Conservation (phyloP, 805 yeast species). For the Saccharomycopsis sp. region DNA sequence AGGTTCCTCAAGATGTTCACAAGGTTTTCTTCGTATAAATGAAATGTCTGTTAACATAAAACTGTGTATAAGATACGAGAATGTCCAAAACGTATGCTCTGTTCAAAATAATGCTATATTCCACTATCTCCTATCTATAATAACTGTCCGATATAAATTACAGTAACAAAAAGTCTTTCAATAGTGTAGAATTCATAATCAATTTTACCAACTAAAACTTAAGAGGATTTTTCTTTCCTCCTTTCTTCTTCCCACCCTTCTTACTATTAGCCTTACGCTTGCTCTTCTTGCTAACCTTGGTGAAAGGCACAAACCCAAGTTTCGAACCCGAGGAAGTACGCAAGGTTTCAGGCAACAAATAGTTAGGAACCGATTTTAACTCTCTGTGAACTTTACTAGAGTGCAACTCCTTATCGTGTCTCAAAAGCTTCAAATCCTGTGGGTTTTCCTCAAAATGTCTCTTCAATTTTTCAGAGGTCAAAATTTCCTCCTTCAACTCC, state of each 20-base stretch:
- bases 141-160: too few relatives aligned
- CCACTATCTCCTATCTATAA: too few relatives aligned
- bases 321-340: slow-evolving; percentile 46
- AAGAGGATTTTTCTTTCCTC: slow-evolving; percentile 56
- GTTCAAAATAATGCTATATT: too few relatives aligned
- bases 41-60: too few relatives aligned
- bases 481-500: slow-evolving; percentile 80
- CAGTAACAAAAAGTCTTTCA: too few relatives aligned
- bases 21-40: slow-evolving; percentile 29
- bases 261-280: slow-evolving; percentile 21
- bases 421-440: slow-evolving; percentile 77
- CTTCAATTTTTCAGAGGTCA: slow-evolving; percentile 83
- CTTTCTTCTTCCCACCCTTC: slow-evolving; percentile 27
- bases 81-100: too few relatives aligned
- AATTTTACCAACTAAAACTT: too few relatives aligned
- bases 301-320: slow-evolving; percentile 69
- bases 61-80: too few relatives aligned
- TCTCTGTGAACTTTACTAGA: slow-evolving; percentile 77
- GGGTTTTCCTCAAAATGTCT: slow-evolving; percentile 97
- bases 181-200: too few relatives aligned
- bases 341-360: slow-evolving; percentile 75
- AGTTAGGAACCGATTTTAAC: slow-evolving; percentile 87
- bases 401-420: slow-evolving; percentile 88
- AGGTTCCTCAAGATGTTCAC: slow-evolving; percentile 36
- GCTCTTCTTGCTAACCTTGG: slow-evolving; percentile 37